A percentile compares a stretch with the other conserved stretches of the same genome.
These are phyloP conservation scores for Leptodontidium sp. DNA, from an alignment of 2,329 filamentous ascomycete species.

Conservation along the genomic window DNA sequence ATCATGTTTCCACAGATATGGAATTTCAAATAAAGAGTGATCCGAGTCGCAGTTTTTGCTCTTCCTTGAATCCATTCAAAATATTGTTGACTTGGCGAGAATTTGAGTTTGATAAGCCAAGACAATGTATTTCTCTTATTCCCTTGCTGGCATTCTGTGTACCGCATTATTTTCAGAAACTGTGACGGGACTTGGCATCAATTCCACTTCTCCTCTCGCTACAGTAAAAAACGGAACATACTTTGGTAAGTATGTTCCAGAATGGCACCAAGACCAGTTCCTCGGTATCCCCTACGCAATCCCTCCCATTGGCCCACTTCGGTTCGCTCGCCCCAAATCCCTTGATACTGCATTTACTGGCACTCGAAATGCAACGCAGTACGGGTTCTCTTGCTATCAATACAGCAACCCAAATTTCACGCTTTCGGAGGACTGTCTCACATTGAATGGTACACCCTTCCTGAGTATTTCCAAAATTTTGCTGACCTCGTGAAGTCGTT, in stretches of 20 bases:
- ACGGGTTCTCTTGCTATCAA: conserved; percentile 57
- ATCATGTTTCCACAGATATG: no score
- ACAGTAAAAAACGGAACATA: conserved; percentile 41
- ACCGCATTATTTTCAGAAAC: no score
- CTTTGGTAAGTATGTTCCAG: conserved; percentile 36
- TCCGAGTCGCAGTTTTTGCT: neutral
- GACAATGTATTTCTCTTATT: neutral
- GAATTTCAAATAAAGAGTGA: neutral
- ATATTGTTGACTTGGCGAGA: neutral
- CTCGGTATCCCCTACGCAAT: conserved; percentile 58
- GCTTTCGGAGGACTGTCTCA: conserved; percentile 59
- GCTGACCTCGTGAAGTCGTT: conserved; percentile 46
- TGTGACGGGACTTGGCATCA: neutral
- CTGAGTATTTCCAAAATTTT: neutral
- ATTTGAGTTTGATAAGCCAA: neutral
- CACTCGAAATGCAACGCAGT: conserved; percentile 51
- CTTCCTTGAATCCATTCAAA: neutral
- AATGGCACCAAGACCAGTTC: conserved; percentile 51
- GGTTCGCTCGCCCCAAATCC: conserved; percentile 51
- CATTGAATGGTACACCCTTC: conserved; percentile 47
- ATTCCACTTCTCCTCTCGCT: conserved; percentile 31
- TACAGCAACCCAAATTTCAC: conserved; percentile 49
- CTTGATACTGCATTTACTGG: conserved; percentile 52
- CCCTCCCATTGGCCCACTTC: conserved; percentile 54
- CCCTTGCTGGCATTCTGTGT: neutral